Base-by-base conservation (phyloP, 306 rosid species). In the Cucurbita moschata region DNA sequence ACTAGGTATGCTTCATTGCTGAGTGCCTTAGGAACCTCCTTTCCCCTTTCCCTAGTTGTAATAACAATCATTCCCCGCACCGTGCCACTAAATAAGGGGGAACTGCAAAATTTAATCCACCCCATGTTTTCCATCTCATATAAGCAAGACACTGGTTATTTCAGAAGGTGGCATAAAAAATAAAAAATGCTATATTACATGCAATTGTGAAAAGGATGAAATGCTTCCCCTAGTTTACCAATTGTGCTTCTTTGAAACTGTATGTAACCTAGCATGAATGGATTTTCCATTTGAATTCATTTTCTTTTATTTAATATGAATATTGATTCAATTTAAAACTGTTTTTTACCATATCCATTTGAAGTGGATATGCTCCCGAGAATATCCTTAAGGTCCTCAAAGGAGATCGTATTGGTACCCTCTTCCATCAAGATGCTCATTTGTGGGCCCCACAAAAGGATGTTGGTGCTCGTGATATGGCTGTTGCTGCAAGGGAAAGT, bases 401-500 rank as follows among this genome's bases (percentile, higher is more conserved):
- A 86, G 99, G 99, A 73, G 88, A 94, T 74, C 81, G 82, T 56
- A 71, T 89, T 75, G 97, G 99, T 76, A 94, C 99, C 78, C 96
- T 94, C 71, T 94, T 94, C 75, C 99, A 94, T 77, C 88, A 82
- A 82, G 90, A 94, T 85, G 97, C 97, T 7, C 88, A 88, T 81
- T 79, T 82, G 73, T 91, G 95, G 97, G 77, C 62, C 30, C 75
- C 87, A 21, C 21, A 75, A 21, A 94, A 91, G 71, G 99, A 89
- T 69, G 74, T 84, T 77, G 91, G 86, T 79, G 85, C 91, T 14
- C 89, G 91, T 18, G 92, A 85, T 58, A 94, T 94, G 97, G 99
- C 99, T 84, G 86, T 91, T 84, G 88, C 99, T 72, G 96, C 99
- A 52, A 86, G 96, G 87, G 97, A 89, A 83, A 86, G 97, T 85